Base-by-base conservation (phyloP, 139 green algal genomes). In the Micractinium conductrix region DNA sequence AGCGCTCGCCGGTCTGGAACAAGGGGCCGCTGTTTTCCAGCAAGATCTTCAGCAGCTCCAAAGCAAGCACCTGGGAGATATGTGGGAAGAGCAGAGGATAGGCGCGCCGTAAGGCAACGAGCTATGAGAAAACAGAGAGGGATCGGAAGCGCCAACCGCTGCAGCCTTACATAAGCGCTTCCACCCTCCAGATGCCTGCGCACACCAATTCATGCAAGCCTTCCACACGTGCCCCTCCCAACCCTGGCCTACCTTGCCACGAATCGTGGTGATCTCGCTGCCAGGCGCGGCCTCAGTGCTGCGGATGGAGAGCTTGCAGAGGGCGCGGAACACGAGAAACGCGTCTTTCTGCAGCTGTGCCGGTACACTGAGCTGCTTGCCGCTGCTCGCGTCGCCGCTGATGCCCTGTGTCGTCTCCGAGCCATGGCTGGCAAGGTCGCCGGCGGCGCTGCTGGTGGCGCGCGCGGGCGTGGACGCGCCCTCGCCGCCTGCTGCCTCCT, bases 31-130 rank as follows among this genome's bases (percentile, higher is more conserved):
- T 94, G 91, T 99, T 99, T 88, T 98, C 96, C 74, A 99, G 90
- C 78, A 99, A 75, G 70, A 99, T 91, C 88, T 98, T 98, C 40
- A 99, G 91, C 84, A 99, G 89, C 93, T 99, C 96, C 85, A 99
- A 90, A 1, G 97, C 94, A 65, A 99, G 90, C 70, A 98, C 89
- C 93, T 95, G 92, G 26, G 53, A 21, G 12, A 58, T 16, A 16
- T 62, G 53, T 58, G 70, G 8, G 69, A 24, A 53, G 40, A 4
- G 69, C 21, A 53, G 24, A 12, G 21, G 50, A 5, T 26, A 58
- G 48, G 12, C 14, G 48, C 48, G 14, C 12, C 48, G 14, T 10
- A 14, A 14, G 48, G 48, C 48, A 10, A 58, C 48, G 14, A 58
- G 48, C 12, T 58, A 22, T 10, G 12, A 58, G 12, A 58, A 58